These are phyloP conservation scores for Isatis tinctoria DNA, from an alignment of 345 rosid species.

Conservation along the genomic window DNA sequence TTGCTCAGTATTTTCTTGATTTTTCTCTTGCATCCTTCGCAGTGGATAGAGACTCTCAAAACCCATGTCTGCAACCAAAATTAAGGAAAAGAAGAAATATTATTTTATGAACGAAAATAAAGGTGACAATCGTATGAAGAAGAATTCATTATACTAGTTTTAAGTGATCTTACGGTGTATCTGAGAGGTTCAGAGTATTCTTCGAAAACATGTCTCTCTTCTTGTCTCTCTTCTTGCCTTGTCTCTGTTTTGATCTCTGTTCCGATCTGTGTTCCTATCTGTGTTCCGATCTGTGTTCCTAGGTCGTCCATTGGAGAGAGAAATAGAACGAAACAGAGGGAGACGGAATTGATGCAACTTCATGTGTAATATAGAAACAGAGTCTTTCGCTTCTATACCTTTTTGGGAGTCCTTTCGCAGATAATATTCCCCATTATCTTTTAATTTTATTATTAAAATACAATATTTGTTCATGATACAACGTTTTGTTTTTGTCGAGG, in stretches of 20 bases:
- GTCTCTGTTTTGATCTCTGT: conserved; percentile 32
- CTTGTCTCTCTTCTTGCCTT: conserved; percentile 45
- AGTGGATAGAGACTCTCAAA: conserved; percentile 75
- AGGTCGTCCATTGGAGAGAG: conserved; percentile 23
- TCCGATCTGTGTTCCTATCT: conserved; percentile 8
- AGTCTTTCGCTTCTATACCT: conserved; percentile 8
- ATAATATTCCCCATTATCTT: conserved; percentile 22
- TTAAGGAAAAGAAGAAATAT: neutral
- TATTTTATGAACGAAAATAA: neutral
- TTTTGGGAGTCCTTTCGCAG: neutral
- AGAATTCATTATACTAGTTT: neutral
- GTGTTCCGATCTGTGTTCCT: conserved; percentile 20
- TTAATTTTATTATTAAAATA: neutral
- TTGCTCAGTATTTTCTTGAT: conserved; percentile 63
- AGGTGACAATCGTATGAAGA: neutral
- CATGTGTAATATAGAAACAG: conserved; percentile 9
- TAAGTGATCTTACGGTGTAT: conserved; percentile 49
- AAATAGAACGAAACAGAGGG: conserved; percentile 6
- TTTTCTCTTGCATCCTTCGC: conserved; percentile 87
- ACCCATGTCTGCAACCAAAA: conserved; percentile 48
- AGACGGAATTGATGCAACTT: conserved; percentile 15
- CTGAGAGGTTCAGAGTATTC: conserved; percentile 46
- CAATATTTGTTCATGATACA: neutral
- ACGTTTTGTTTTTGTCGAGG: too few relatives aligned
- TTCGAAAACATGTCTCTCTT: conserved; percentile 25